These are phyloP conservation scores for Geranomyces michiganensis DNA, from an alignment of 192 early-diverging fungal species.

Conservation along the genomic window DNA sequence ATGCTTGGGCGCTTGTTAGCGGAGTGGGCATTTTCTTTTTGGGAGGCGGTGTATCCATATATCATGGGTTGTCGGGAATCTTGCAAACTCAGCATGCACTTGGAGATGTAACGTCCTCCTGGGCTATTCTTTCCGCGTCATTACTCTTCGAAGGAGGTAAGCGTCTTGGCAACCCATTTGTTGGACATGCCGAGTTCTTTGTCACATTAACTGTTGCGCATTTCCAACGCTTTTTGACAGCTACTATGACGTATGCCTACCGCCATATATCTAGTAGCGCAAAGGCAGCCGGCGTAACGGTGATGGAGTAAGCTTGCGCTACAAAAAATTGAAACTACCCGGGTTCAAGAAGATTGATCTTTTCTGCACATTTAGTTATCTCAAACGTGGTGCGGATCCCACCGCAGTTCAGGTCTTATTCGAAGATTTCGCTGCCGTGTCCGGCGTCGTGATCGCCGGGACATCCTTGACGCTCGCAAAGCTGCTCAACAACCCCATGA, in stretches of 20 bases:
- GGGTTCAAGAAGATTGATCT: neutral
- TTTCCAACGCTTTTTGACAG: conserved; percentile 4
- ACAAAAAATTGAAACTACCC: too few species aligned
- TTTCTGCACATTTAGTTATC: conserved; percentile 18
- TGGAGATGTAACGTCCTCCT: conserved; percentile 46
- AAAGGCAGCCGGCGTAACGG: conserved; percentile 32
- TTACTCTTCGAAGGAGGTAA: conserved; percentile 53
- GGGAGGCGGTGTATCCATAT: conserved; percentile 58
- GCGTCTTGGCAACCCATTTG: neutral
- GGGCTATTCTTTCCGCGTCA: conserved; percentile 47
- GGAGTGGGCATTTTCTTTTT: conserved; percentile 58
- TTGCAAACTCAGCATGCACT: conserved; percentile 41
- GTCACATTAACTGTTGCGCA: too few species aligned
- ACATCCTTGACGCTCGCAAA: conserved; percentile 48
- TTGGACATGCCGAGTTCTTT: too few species aligned
- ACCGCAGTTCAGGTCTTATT: conserved; percentile 62
- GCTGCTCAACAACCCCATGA: conserved; percentile 39
- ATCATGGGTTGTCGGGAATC: conserved; percentile 57
- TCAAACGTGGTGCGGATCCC: conserved; percentile 55
- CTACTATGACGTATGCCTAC: conserved; percentile 51
- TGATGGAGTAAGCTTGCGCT: conserved; percentile 23
- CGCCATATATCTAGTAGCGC: conserved; percentile 48
- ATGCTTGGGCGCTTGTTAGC: conserved; percentile 62
- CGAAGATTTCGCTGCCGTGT: conserved; percentile 49
- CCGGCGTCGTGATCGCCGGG: conserved; percentile 55